phyloP scores from a whole-genome alignment of 139 green algal species.

The Chlamydomonas schloesseri region DNA sequence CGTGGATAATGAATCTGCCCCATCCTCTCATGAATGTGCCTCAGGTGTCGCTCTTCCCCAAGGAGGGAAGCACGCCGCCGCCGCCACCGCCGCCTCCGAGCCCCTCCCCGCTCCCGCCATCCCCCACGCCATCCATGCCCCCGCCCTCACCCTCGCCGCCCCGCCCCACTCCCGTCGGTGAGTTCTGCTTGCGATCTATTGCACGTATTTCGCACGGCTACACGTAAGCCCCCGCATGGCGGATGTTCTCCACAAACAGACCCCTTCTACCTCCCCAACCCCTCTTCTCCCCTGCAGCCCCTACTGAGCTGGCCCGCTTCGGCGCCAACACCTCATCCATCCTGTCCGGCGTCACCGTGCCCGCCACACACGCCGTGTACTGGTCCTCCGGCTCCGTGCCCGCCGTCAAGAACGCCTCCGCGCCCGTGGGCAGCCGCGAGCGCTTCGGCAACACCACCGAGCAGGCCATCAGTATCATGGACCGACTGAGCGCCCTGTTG shows the following conservation, averaged over 20 bases:
- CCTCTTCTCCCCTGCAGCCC: too few species aligned
- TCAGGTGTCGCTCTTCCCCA: background rate
- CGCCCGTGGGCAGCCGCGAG: background rate
- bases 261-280: background rate
- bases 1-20: too few species aligned
- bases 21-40: too few species aligned
- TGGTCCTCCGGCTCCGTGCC: background rate
- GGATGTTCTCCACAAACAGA: too few species aligned
- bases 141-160: too few species aligned
- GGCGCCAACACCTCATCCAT: background rate
- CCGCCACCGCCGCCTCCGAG: too few species aligned
- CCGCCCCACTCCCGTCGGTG: background rate
- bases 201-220: too few species aligned
- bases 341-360: background rate
- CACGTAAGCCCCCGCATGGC: too few species aligned
- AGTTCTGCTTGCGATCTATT: too few species aligned
- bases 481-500: background rate
- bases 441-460: background rate
- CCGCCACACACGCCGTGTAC: background rate
- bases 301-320: background rate
- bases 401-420: background rate
- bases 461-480: background rate
- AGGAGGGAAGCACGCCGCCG: background rate
- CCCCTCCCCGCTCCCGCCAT: background rate
- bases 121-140: too few species aligned